phyloP scores from a whole-genome alignment of 306 rosid genomes.

The Ochetophila trinervis region DNA sequence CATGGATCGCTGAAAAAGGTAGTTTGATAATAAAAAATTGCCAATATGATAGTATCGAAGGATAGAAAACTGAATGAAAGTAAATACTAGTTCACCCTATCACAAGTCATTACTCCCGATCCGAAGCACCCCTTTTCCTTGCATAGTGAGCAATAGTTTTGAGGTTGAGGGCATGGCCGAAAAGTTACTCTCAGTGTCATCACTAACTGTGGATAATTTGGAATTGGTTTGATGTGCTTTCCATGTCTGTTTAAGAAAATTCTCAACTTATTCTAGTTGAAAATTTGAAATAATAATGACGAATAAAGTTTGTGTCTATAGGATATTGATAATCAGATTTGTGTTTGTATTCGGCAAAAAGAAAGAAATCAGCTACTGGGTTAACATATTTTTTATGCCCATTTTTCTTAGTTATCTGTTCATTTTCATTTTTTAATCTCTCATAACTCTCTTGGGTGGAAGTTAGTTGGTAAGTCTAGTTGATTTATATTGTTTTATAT shows the following conservation, averaged over 20 bases:
- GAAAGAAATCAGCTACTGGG: neutral
- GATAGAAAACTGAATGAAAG: neutral
- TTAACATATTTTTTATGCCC: neutral
- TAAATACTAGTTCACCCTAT: neutral
- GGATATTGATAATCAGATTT: neutral
- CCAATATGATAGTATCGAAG: neutral
- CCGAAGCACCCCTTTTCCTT: no score
- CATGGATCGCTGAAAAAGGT: neutral
- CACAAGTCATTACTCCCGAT: no score
- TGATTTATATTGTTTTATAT: neutral
- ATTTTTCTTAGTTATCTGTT: neutral
- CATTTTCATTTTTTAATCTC: neutral
- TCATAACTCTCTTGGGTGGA: neutral
- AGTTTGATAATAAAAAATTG: neutral
- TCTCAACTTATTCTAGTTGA: neutral
- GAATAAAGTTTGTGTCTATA: neutral
- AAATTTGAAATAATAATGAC: neutral
- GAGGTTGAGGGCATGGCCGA: neutral
- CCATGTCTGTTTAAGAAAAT: no score
- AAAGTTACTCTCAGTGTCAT: neutral
- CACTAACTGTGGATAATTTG: neutral
- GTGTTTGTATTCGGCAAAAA: constrained; percentile 8
- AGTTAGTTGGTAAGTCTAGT: neutral
- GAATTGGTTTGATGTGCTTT: no score
- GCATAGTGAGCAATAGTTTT: no score